Conservation (phyloP, 2,329 filamentous ascomycete species). For the Claviceps paspali region DNA sequence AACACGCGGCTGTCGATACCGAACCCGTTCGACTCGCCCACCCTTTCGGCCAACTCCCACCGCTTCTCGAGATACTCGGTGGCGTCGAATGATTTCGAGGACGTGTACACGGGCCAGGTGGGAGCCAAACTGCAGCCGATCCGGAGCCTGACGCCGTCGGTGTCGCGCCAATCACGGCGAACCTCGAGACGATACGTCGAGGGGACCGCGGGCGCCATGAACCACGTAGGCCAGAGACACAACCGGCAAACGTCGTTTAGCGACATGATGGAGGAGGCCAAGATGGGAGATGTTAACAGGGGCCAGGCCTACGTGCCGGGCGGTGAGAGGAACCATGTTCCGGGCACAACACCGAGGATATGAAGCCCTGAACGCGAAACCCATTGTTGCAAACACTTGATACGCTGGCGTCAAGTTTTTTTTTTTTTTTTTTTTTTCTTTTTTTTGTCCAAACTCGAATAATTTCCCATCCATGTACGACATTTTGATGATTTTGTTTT, state of each 20-base stretch:
- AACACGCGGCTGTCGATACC: slow-evolving; percentile 16
- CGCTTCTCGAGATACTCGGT: slow-evolving; percentile 9
- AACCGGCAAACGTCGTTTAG: slow-evolving; percentile 32
- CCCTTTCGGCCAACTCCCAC: slow-evolving; percentile 11
- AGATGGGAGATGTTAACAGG: slow-evolving; percentile 24
- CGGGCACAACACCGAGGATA: slow-evolving; percentile 19
- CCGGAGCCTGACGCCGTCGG: slow-evolving; percentile 21
- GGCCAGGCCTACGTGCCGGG: slow-evolving; percentile 22
- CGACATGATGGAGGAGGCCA: slow-evolving; percentile 35
- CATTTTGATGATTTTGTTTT: too few relatives aligned
- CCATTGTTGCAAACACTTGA: not conserved
- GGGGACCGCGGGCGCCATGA: slow-evolving; percentile 18
- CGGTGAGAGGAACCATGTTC: slow-evolving; percentile 12
- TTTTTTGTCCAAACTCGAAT: too few relatives aligned
- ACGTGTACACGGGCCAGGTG: slow-evolving; percentile 14
- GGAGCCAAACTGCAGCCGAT: slow-evolving; percentile 19
- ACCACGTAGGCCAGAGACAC: slow-evolving; percentile 4
- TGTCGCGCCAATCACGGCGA: slow-evolving; percentile 12
- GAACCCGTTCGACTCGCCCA: slow-evolving; percentile 21
- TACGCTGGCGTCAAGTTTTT: not conserved
- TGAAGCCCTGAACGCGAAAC: slow-evolving; percentile 1
- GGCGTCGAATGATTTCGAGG: slow-evolving; percentile 13
- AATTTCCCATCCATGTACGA: too few relatives aligned
- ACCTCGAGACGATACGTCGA: slow-evolving; percentile 20
- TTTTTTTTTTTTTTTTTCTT: too few relatives aligned